Conservation (phyloP, 1,139 yeast species). For the Wickerhamomyces sp. region DNA sequence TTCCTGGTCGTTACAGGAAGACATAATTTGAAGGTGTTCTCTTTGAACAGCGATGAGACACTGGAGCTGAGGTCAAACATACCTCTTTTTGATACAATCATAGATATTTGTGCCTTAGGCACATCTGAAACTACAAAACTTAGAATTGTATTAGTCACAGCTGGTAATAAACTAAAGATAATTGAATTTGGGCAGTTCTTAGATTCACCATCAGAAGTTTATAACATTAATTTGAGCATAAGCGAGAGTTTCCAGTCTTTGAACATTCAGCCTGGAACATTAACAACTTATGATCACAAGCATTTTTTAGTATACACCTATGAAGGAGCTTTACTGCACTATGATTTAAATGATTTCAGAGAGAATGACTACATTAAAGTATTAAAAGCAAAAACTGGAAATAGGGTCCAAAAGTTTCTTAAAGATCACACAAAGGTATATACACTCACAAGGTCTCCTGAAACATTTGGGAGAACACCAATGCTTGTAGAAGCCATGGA, state of each 20-base stretch:
- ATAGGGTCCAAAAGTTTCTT: background rate
- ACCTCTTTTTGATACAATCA: background rate
- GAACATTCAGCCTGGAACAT: constrained; percentile 12
- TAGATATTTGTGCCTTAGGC: background rate
- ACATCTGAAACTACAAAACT: background rate
- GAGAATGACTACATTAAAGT: constrained; percentile 6
- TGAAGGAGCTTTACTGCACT: constrained; percentile 16
- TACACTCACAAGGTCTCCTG: background rate
- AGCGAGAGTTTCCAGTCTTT: background rate
- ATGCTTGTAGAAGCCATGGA: constrained; percentile 11
- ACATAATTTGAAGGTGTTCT: background rate
- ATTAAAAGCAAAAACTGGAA: background rate
- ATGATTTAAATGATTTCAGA: background rate
- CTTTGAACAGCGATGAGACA: background rate
- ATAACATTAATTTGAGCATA: constrained; percentile 4
- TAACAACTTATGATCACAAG: constrained; percentile 9
- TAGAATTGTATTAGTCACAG: background rate
- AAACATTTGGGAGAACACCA: constrained; percentile 11
- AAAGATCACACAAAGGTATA: background rate
- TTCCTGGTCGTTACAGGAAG: background rate
- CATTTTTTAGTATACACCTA: constrained; percentile 12
- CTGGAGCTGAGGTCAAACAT: background rate
- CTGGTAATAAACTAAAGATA: background rate
- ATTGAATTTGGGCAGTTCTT: background rate
- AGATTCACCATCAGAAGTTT: background rate